Percentiles rank a stretch among this genome's conserved stretches.
Conservation (phyloP, 345 rosid species). For the Trapa incisa region DNA sequence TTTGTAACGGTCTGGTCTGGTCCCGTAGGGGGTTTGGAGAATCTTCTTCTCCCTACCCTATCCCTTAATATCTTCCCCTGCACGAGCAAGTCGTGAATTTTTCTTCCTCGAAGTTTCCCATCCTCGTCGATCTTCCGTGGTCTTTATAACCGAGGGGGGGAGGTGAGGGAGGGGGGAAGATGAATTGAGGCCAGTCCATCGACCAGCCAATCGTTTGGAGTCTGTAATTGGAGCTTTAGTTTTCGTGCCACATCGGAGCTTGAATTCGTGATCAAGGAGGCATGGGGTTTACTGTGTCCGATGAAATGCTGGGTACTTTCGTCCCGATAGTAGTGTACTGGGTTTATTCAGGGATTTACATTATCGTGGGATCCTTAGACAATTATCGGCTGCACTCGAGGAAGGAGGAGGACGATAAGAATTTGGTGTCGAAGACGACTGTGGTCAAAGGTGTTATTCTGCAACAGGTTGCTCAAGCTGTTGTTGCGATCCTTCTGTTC, state of each 20-base stretch:
- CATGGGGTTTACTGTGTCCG: conserved; percentile 58
- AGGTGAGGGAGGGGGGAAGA: not conserved
- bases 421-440: conserved; percentile 51
- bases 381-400: conserved; percentile 69
- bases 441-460: conserved; percentile 81
- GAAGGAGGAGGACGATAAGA: conserved; percentile 67
- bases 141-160: not conserved
- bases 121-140: not conserved
- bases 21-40: not conserved
- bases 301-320: conserved; percentile 67
- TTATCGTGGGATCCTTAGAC: conserved; percentile 34
- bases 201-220: not conserved
- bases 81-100: not conserved
- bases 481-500: conserved; percentile 63
- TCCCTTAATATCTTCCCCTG: not conserved
- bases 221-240: not conserved
- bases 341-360: conserved; percentile 69
- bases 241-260: not conserved
- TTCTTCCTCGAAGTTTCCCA: not conserved
- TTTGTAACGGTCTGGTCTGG: too few species aligned
- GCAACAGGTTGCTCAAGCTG: conserved; percentile 66
- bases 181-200: too few species aligned
- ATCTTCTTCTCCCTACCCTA: not conserved
- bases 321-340: conserved; percentile 69
- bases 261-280: not conserved